Base-by-base conservation (phyloP, 306 rosid genomes). In the Glycyrrhiza uralensis region DNA sequence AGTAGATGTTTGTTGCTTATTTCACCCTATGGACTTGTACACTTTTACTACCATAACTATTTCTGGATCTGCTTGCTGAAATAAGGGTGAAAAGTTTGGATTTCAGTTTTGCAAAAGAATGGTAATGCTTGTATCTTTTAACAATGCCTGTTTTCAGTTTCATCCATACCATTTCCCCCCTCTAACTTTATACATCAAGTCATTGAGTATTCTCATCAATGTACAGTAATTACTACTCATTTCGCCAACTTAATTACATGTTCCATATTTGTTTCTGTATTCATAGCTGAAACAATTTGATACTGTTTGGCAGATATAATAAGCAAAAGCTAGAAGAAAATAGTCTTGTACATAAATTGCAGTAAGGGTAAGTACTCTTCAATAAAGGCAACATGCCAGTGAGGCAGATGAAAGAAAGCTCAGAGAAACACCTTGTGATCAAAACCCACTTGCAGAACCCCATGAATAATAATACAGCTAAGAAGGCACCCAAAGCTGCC, bases 381-480 rank as follows among this genome's bases (percentile, higher is more conserved):
- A 38, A 61, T 54, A 58, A 45, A 69, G 67, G 72, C 61, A 49
- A 63, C 83, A 94, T 94, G 97, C 99, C 99, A n/a, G 78, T 91
- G 66, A 81, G 96, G 85, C 96, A 79, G 63, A 91, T 91, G 97
- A 94, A 90, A 52, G 99, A 94, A 76, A 85, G 91, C 87, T 82
- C 97, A 32, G 97, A 91, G 81, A 97, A 94, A 55, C 99, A 88
- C 82, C 85, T 91, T 69, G 96, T 91, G 81, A 86, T 94, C 85
- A 89, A 91, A 86, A 70, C 96, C 84, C 89, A 94, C 55, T 57
- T 89, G 33, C 97, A 86, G 58, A 91, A 86, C 87, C 62, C 87
- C 28, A 83, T 77, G 88, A 88, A 85, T 78, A n/a, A n/a, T n/a
- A n/a, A n/a, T n/a, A 77, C 84, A 12, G 66, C 74, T 44, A 90